A percentile compares a stretch with the other conserved stretches of the same genome.
Conservation (phyloP, 2,329 filamentous ascomycete genomes). For the Leptographium wingfieldii region DNA sequence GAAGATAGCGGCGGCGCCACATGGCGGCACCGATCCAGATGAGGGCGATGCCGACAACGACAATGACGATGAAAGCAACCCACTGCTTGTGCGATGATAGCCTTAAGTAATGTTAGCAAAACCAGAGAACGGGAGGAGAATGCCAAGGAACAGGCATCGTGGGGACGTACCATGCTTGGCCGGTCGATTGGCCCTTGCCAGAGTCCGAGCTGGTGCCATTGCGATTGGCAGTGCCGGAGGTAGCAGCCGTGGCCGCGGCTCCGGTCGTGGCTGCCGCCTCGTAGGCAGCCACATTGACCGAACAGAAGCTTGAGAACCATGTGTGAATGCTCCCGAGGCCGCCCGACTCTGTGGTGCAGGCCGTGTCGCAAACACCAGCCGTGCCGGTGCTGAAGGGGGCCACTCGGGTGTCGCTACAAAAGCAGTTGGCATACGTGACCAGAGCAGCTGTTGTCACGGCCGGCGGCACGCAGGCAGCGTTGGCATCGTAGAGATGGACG, state of each 20-base stretch:
- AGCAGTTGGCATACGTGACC: constrained; percentile 52
- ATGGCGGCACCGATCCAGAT: constrained; percentile 57
- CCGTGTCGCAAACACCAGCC: constrained; percentile 47
- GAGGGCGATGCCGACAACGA: constrained; percentile 54
- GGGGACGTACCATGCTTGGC: constrained; percentile 1
- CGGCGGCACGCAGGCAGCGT: constrained; percentile 56
- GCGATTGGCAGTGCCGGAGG: no score
- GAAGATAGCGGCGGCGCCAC: constrained; percentile 61
- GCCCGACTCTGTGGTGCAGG: constrained; percentile 36
- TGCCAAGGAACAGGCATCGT: background rate
- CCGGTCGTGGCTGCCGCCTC: constrained; percentile 16
- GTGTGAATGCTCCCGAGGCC: constrained; percentile 46
- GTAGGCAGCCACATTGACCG: constrained; percentile 25
- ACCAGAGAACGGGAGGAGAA: background rate
- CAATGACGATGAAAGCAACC: constrained; percentile 68
- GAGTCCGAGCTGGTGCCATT: background rate
- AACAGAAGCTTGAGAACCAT: constrained; percentile 62
- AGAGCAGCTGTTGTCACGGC: constrained; percentile 33
- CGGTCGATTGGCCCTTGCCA: background rate
- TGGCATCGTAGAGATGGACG: constrained; percentile 53
- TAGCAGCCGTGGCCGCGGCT: background rate
- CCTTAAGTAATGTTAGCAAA: constrained; percentile 30
- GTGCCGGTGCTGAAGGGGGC: constrained; percentile 42
- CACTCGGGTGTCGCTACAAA: constrained; percentile 55
- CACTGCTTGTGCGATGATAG: constrained; percentile 60